phyloP scores from a whole-genome alignment of 1,284 basidiomycete genomes.

The Hemileia vastatrix region DNA sequence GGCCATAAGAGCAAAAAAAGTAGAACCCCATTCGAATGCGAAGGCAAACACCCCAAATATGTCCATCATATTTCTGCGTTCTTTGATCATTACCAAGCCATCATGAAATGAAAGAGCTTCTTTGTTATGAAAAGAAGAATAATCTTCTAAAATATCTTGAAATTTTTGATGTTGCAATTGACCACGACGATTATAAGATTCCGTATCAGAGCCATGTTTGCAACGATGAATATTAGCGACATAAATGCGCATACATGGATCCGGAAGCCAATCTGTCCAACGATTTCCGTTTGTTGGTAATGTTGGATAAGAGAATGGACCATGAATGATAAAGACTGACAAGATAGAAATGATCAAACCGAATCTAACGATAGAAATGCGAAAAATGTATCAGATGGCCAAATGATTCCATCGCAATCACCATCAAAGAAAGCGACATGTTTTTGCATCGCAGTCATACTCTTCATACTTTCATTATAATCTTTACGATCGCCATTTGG shows the following conservation, averaged over 20 bases:
- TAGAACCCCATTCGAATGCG: no score
- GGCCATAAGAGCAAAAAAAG: no score
- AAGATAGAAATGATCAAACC: slow-evolving; percentile 47
- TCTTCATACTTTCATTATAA: no score
- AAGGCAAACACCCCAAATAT: no score
- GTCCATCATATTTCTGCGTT: no score
- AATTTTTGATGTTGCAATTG: slow-evolving; percentile 28
- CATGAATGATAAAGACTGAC: slow-evolving; percentile 47
- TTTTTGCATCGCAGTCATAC: slow-evolving; percentile 44
- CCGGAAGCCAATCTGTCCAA: slow-evolving; percentile 32
- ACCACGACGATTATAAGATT: slow-evolving; percentile 46
- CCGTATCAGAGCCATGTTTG: slow-evolving; percentile 51
- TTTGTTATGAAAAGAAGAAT: slow-evolving; percentile 28
- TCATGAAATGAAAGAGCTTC: slow-evolving; percentile 31
- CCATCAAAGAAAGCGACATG: slow-evolving; percentile 52
- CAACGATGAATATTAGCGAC: slow-evolving; percentile 47
- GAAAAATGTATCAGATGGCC: slow-evolving; percentile 53
- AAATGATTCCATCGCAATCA: slow-evolving; percentile 52
- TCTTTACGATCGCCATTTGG: no score
- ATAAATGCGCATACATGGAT: slow-evolving; percentile 50
- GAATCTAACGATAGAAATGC: slow-evolving; percentile 49
- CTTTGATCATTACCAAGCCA: no score
- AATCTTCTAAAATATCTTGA: slow-evolving; percentile 28
- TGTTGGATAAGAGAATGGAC: slow-evolving; percentile 46
- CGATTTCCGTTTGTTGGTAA: slow-evolving; percentile 4